Evolutionary conservation across 1,139 yeast species (phyloP).

Genomic region (Taphrina populina): DNA sequence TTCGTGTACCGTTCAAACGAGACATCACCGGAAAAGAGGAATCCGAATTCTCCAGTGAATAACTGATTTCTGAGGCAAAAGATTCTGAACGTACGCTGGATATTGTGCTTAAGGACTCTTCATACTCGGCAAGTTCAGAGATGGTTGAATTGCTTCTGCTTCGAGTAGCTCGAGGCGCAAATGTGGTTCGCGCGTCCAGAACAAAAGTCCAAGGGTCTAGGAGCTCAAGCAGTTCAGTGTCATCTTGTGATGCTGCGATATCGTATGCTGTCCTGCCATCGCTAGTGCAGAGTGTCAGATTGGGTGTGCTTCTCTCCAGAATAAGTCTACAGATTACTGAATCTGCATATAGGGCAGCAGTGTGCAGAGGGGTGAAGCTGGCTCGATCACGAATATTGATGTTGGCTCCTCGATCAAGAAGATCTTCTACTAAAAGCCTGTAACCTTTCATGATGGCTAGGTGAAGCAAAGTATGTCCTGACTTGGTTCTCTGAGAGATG

Average conservation of each 20-base stretch:
- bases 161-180: not conserved
- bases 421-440: constrained; percentile 57
- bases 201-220: constrained; percentile 16
- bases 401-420: constrained; percentile 77
- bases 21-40: no score
- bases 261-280: constrained; percentile 26
- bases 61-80: no score
- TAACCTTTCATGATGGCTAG: constrained; percentile 77
- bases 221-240: constrained; percentile 2
- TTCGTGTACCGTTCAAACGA: constrained; percentile 2
- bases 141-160: constrained; percentile 10
- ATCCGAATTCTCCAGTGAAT: no score
- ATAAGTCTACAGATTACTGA: constrained; percentile 59
- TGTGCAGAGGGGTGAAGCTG: constrained; percentile 83
- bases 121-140: not conserved
- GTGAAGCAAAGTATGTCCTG: constrained; percentile 86
- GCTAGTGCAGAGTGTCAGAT: constrained; percentile 12
- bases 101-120: no score
- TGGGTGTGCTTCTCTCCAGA: constrained; percentile 55
- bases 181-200: not conserved
- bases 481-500: constrained; percentile 73
- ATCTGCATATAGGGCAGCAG: constrained; percentile 75
- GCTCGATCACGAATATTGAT: constrained; percentile 71
- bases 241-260: constrained; percentile 17
- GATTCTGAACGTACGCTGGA: no score